Base-by-base conservation (phyloP, 148 eudicot genomes). In the Agrostemma githago region DNA sequence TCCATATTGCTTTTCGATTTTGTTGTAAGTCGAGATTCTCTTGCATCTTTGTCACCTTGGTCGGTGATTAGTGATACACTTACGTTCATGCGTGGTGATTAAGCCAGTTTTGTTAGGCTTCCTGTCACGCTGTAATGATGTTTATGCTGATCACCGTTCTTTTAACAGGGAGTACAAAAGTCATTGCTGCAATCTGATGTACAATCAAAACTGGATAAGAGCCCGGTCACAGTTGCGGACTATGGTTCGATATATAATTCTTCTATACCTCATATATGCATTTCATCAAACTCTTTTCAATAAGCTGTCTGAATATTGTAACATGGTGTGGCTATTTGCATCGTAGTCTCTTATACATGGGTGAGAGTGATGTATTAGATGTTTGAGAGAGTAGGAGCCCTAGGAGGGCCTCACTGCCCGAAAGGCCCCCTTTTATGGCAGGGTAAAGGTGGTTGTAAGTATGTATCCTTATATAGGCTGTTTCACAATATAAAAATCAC, bases 141-240 rank as follows among this genome's bases (percentile, higher is more conserved):
- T 53, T 62, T 54, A 17, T 54, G 42, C 53, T 56, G 62, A 67
- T 43, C 58, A 17, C 62, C 19, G 41, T 37, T 76, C 40, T 66
- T 51, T 80, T 53, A 79, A 78, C 91, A 94, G 98, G 90, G 87
- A 80, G 97, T 94, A 72, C 98, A 94, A 85, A 91, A 88, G 78
- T 89, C 91, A 73, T 77, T 94, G 79, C 68, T 89, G 81, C 90
- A 88, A 78, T 88, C 98, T 54, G 98, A 94, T 85, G 97, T 94
- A 67, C 98, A 94, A 68, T 88, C 98, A 59, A 94, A 94, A 81
- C 86, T 90, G 74, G 98, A 94, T 81, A 91, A 87, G 83, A 89
- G 89, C 80, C 98, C 98, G 44, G 97, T 91, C 62, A 94, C 98
- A 6, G 91, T 94, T 73, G 98, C 98, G 46, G 97, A 94, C 82